phyloP scores from a whole-genome alignment of 768 basidiomycete genomes.

The Pulveroboletus sp. region DNA sequence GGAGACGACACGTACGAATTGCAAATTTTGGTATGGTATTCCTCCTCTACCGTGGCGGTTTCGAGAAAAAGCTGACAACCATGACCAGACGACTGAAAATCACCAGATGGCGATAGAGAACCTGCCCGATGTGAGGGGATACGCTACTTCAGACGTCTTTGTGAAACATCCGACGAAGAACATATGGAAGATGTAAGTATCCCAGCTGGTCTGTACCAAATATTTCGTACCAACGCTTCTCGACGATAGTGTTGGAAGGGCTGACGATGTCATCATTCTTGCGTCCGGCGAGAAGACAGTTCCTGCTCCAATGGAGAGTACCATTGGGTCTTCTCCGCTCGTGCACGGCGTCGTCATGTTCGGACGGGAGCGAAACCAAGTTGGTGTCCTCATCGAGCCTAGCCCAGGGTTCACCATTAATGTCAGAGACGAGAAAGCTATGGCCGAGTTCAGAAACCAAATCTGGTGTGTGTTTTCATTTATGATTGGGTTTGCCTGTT shows the following conservation, averaged over 20 bases:
- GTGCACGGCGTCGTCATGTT: constrained; percentile 31
- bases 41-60: background rate
- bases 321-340: constrained; percentile 20
- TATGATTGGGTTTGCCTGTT: background rate
- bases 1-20: constrained; percentile 34
- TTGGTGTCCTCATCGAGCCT: constrained; percentile 33
- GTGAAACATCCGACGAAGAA: constrained; percentile 40
- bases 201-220: background rate
- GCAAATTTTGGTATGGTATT: constrained; percentile 32
- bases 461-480: constrained; percentile 23
- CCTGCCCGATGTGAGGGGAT: constrained; percentile 35
- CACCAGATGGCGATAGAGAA: constrained; percentile 27
- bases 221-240: background rate
- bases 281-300: constrained; percentile 21
- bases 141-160: constrained; percentile 42
- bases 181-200: constrained; percentile 33
- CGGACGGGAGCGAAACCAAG: constrained; percentile 29
- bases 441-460: constrained; percentile 28
- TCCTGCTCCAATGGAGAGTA: constrained; percentile 24
- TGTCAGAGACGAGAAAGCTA: constrained; percentile 14
- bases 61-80: background rate
- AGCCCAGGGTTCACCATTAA: constrained; percentile 15
- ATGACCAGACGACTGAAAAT: background rate
- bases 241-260: constrained; percentile 28
- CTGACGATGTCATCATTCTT: constrained; percentile 33